phyloP scores from a whole-genome alignment of 2,329 filamentous ascomycete species.

The Fusarium torreyae region DNA sequence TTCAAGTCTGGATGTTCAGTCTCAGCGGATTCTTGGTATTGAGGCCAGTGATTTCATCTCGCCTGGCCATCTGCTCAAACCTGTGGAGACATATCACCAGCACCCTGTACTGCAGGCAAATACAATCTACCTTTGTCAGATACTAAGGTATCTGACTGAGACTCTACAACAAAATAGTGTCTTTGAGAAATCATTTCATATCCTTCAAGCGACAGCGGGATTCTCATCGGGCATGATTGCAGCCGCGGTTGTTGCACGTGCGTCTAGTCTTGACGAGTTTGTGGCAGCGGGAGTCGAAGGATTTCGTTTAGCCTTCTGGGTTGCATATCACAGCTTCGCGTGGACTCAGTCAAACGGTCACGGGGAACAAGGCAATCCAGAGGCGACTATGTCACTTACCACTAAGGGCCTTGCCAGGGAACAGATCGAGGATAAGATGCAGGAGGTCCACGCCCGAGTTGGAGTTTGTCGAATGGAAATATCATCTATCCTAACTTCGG shows the following conservation, averaged over 20 bases:
- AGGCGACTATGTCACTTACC: slow-evolving; percentile 3
- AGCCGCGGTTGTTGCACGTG: neutral
- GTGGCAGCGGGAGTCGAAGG: neutral
- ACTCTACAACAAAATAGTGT: neutral
- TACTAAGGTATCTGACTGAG: slow-evolving; percentile 1
- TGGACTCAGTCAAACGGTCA: neutral
- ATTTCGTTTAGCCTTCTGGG: slow-evolving; percentile 7
- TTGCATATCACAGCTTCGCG: neutral
- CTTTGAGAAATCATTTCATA: neutral
- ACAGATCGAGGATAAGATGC: neutral
- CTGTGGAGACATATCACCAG: neutral
- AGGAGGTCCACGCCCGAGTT: neutral
- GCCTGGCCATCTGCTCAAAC: neutral
- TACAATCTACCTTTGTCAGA: slow-evolving; percentile 6
- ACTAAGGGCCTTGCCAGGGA: neutral
- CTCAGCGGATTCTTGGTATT: neutral
- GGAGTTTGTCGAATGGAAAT: neutral
- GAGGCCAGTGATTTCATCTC: neutral
- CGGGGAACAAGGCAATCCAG: neutral
- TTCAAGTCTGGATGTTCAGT: neutral
- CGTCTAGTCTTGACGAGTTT: neutral
- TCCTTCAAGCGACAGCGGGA: neutral
- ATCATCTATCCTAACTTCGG: neutral
- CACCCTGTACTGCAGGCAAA: slow-evolving; percentile 7
- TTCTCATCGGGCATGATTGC: slow-evolving; percentile 12